These are phyloP conservation scores for Boletus coccyginus DNA, from an alignment of 768 basidiomycete genomes.

Conservation along the genomic window DNA sequence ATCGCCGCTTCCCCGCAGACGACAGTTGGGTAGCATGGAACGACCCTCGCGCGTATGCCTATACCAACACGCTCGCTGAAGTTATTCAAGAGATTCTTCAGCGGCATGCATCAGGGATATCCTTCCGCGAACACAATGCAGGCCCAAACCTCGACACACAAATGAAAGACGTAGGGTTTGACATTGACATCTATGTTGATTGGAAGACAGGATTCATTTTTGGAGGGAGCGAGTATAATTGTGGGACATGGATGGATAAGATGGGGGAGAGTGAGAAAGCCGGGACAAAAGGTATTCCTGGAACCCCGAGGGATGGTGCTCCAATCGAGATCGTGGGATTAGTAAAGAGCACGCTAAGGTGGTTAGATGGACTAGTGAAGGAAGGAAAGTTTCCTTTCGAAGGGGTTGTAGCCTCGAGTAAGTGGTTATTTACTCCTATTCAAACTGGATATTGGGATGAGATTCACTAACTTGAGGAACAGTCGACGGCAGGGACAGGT, in stretches of 20 bases:
- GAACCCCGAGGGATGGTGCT: slow-evolving; percentile 93
- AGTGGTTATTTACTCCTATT: slow-evolving; percentile 29
- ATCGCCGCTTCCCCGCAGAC: slow-evolving; percentile 92
- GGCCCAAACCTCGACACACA: slow-evolving; percentile 97
- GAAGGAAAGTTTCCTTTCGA: slow-evolving; percentile 82
- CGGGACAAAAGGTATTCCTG: slow-evolving; percentile 93
- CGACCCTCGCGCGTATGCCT: slow-evolving; percentile 77
- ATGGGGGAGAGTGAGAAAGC: slow-evolving; percentile 94
- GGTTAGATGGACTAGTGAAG: slow-evolving; percentile 70
- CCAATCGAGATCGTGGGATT: slow-evolving; percentile 95
- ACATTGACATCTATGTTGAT: slow-evolving; percentile 92
- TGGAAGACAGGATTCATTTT: slow-evolving; percentile 90
- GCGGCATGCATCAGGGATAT: slow-evolving; percentile 88
- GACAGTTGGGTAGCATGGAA: slow-evolving; percentile 95
- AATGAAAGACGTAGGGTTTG: slow-evolving; percentile 90
- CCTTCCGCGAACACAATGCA: slow-evolving; percentile 94
- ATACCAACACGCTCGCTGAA: slow-evolving; percentile 85
- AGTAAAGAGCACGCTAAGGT: slow-evolving; percentile 87
- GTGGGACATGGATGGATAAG: slow-evolving; percentile 98
- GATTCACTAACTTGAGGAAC: slow-evolving; percentile 1
- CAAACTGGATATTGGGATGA: neutral
- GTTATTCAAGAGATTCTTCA: slow-evolving; percentile 96
- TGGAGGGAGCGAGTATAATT: slow-evolving; percentile 84
- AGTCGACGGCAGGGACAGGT: slow-evolving; percentile 68
- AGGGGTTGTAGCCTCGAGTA: slow-evolving; percentile 80